phyloP scores from a whole-genome alignment of 192 early-diverging fungal species.

The Coemansia sp. region DNA sequence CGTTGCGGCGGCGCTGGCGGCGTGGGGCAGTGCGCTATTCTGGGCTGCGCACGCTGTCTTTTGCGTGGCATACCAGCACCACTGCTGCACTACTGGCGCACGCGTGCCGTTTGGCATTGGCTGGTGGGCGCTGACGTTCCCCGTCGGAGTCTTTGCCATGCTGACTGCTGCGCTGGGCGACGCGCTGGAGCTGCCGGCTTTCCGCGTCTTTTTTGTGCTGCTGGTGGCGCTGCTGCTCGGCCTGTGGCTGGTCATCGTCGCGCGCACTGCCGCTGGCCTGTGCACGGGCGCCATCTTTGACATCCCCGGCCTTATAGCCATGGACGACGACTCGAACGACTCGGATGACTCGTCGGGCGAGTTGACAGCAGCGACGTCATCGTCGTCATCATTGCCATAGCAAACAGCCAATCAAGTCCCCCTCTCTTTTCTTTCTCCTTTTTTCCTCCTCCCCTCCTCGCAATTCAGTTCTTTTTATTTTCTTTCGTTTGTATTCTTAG shows the following conservation, averaged over 20 bases:
- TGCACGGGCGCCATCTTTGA: conserved; percentile 44
- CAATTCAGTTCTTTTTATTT: not conserved
- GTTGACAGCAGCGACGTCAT: not conserved
- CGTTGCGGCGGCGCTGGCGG: conserved; percentile 23
- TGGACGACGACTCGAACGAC: not conserved
- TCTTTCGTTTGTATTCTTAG: not conserved
- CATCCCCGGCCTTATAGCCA: conserved; percentile 8
- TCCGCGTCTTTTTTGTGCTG: conserved; percentile 14
- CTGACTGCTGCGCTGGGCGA: conserved; percentile 23
- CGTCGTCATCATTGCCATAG: no score
- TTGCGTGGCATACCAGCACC: conserved; percentile 25
- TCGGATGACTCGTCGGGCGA: no score
- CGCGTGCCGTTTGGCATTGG: conserved; percentile 56
- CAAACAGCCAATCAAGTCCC: not conserved
- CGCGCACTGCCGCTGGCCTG: conserved; percentile 29
- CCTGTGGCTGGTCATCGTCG: conserved; percentile 41
- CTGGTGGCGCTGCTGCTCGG: conserved; percentile 16
- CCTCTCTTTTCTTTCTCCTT: conserved; percentile 20
- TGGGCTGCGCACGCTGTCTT: conserved; percentile 37
- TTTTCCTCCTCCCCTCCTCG: not conserved
- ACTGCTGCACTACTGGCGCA: not conserved
- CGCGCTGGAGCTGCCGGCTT: conserved; percentile 15
- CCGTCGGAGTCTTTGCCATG: conserved; percentile 49
- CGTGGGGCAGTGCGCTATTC: conserved; percentile 52
- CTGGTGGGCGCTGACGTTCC: conserved; percentile 59